Evolutionary conservation across 1,284 basidiomycete species (phyloP).

Genomic region (Marasmius sp.): DNA sequence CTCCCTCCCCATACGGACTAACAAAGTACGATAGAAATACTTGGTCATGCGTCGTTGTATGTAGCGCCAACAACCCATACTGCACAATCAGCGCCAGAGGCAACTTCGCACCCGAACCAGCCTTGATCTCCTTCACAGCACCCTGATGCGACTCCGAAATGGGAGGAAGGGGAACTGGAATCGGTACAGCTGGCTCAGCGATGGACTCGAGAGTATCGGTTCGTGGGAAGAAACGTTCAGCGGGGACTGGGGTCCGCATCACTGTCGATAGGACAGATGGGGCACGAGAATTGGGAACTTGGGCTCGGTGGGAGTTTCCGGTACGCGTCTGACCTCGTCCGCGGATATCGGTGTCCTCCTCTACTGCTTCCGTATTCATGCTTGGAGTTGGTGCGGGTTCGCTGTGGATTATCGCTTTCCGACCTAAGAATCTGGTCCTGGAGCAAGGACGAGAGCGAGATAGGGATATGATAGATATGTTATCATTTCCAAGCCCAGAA

Average conservation of each 20-base stretch:
- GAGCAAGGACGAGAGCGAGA: no score
- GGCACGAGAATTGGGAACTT: background rate
- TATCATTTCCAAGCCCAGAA: no score
- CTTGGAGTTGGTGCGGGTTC: no score
- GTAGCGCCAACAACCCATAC: constrained; percentile 78
- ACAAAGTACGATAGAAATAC: constrained; percentile 83
- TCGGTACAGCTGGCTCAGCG: constrained; percentile 25
- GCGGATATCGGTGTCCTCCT: no score
- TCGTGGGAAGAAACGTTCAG: constrained; percentile 38
- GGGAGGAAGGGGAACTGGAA: constrained; percentile 40
- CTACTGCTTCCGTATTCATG: no score
- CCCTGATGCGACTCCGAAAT: constrained; percentile 34
- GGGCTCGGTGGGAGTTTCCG: background rate
- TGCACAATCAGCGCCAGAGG: constrained; percentile 74
- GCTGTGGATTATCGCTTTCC: no score
- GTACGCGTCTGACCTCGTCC: no score
- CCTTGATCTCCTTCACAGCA: constrained; percentile 47
- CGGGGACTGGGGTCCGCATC: constrained; percentile 31
- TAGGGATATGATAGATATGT: no score
- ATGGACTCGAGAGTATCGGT: constrained; percentile 30
- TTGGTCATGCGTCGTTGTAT: constrained; percentile 84
- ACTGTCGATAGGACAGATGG: no score
- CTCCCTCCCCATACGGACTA: constrained; percentile 74
- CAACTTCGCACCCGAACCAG: constrained; percentile 58
- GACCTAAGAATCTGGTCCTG: no score